Percentiles rank a stretch among this genome's conserved stretches.
Conservation (phyloP, 2,329 filamentous ascomycete genomes). For the Ceratocystis lukuohia region DNA sequence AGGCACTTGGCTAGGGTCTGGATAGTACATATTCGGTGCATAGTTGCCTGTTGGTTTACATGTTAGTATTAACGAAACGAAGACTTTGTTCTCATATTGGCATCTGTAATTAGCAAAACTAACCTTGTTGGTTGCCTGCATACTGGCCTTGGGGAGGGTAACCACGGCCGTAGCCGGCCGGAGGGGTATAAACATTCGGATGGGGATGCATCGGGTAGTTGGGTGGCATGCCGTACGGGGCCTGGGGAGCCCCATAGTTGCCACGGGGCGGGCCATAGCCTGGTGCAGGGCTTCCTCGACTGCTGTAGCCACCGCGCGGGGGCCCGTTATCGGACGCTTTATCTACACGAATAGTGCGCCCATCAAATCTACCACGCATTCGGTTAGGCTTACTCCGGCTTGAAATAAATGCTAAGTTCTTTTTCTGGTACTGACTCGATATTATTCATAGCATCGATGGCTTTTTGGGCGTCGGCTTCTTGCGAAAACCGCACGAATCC, state of each 20-base stretch:
- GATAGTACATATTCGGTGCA: conserved; percentile 26
- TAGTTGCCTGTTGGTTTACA: conserved; percentile 9
- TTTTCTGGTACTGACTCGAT: conserved; percentile 53
- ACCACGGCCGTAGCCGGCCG: conserved; percentile 29
- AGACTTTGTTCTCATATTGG: neutral
- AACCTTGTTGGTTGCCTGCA: conserved; percentile 32
- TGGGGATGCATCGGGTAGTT: conserved; percentile 17
- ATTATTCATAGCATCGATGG: conserved; percentile 72
- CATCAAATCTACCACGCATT: conserved; percentile 60
- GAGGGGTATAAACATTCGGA: conserved; percentile 29
- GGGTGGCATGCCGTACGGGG: conserved; percentile 26
- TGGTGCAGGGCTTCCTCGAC: conserved; percentile 29
- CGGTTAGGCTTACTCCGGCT: conserved; percentile 8
- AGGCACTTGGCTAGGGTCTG: conserved; percentile 33
- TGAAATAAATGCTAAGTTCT: neutral
- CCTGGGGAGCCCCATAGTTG: conserved; percentile 31
- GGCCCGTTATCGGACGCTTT: conserved; percentile 74
- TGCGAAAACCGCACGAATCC: conserved; percentile 84
- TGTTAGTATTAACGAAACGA: neutral
- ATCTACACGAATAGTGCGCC: conserved; percentile 86
- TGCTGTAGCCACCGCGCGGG: conserved; percentile 32
- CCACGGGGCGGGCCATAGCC: conserved; percentile 34
- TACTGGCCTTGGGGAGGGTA: conserved; percentile 30
- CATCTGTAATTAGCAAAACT: conserved; percentile 12
- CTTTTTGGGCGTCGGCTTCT: conserved; percentile 61